Base-by-base conservation (phyloP, 331 rosid genomes). In the Phaseolus coccineus region DNA sequence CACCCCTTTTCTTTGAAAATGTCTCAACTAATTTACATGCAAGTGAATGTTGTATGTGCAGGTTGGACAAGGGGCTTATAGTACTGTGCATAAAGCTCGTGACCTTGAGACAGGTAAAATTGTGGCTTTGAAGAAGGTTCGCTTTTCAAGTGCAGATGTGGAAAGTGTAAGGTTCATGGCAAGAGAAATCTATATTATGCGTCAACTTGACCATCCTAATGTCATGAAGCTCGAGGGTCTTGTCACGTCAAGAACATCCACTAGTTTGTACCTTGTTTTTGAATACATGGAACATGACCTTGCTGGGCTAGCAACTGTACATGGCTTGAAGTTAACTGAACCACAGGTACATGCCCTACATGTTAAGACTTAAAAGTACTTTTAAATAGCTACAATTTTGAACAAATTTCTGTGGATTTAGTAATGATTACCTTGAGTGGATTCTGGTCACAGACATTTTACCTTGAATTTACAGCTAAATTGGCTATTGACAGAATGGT, bases 211-310 rank as follows among this genome's bases (percentile, higher is more conserved):
- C 58, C 98, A 95, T 88, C 99, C 97, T 30, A 95, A 95, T 74
- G 87, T 95, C 76, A 89, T 95, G 87, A 95, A 95, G 89, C 99
- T 95, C 39, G 94, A 91, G 80, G 91, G 94, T 63, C 47, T 95
- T 71, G 89, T 95, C 50, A 87, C 99, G 42, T 95, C 99, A 15
- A 91, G 82, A 83, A 83, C 82, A 27, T 93, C 99, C 15, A 78
- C 88, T 73, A 93, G 90, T 81, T 83, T 95, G 82, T 93, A 93
- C 84, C 99, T 95, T 82, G 92, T 95, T 66, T 95, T 95, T 27
- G 98, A 93, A 73, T 95, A 93, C 88, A 95, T 95, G 99, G 98
- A 95, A 4, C 99, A 95, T 84, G 98, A 93, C 88, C 97, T 95
- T 51, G 87, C 96, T 37, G 97, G 92, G 16, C 83, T 95, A 56